phyloP scores from a whole-genome alignment of 1,284 basidiomycete genomes.

The Xerocomus amazonicus region DNA sequence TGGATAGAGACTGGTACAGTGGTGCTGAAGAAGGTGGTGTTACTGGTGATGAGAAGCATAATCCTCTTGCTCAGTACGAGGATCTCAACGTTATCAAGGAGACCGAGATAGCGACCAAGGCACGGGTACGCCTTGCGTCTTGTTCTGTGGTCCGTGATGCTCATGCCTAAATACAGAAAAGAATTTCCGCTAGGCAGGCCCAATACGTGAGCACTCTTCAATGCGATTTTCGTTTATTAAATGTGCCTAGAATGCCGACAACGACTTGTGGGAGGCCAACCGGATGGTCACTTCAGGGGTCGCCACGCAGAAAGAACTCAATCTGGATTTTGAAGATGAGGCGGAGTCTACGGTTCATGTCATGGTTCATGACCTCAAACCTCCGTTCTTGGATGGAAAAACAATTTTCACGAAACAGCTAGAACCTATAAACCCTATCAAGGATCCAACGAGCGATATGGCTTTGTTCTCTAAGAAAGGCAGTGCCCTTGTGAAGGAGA shows the following conservation, averaged over 20 bases:
- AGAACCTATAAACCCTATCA: slow-evolving; percentile 95
- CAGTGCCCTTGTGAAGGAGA: slow-evolving; percentile 88
- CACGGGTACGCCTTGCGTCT: slow-evolving; percentile 47
- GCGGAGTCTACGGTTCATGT: slow-evolving; percentile 95
- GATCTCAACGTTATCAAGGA: slow-evolving; percentile 72
- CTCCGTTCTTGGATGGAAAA: slow-evolving; percentile 95
- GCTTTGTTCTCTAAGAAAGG: slow-evolving; percentile 96
- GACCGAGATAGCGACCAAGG: slow-evolving; percentile 76
- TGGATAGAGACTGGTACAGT: slow-evolving; percentile 95
- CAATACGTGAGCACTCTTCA: slow-evolving; percentile 70
- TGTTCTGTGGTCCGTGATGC: not conserved
- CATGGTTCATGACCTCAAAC: slow-evolving; percentile 95
- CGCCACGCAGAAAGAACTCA: slow-evolving; percentile 79
- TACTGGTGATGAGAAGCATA: slow-evolving; percentile 87
- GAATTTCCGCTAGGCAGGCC: slow-evolving; percentile 87
- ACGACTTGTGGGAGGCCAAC: slow-evolving; percentile 98
- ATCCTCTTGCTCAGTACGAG: slow-evolving; percentile 90
- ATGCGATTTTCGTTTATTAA: not conserved
- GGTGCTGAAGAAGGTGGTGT: slow-evolving; percentile 83
- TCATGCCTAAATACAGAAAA: slow-evolving; percentile 48
- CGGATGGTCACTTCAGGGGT: slow-evolving; percentile 96
- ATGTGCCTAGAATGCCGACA: slow-evolving; percentile 80
- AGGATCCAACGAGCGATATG: slow-evolving; percentile 92
- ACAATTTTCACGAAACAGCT: slow-evolving; percentile 96
- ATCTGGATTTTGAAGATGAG: slow-evolving; percentile 91